phyloP scores from a whole-genome alignment of 2,329 filamentous ascomycete genomes.

The Byssochlamys sp. region DNA sequence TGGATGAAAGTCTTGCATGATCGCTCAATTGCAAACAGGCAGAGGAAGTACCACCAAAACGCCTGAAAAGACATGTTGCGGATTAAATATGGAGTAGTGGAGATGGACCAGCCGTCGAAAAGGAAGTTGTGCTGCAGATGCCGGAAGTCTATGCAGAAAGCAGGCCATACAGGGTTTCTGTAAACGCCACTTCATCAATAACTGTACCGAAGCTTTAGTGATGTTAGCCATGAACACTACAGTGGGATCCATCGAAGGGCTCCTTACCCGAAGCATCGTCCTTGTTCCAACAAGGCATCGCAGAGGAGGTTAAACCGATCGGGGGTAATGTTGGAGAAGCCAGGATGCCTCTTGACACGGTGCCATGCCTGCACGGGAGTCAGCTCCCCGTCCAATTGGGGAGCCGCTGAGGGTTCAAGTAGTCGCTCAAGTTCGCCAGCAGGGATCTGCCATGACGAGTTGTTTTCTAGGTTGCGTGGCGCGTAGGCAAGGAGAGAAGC shows the following conservation, averaged over 20 bases:
- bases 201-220: neutral
- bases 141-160: neutral
- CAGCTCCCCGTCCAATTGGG: constrained; percentile 15
- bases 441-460: constrained; percentile 6
- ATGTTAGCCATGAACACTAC: neutral
- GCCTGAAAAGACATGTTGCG: neutral
- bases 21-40: neutral
- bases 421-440: constrained; percentile 6
- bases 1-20: neutral
- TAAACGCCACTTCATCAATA: neutral
- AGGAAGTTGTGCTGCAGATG: neutral
- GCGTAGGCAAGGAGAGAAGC: constrained; percentile 16
- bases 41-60: neutral
- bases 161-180: neutral
- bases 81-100: neutral
- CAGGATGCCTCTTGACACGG: constrained; percentile 15
- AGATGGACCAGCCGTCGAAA: neutral
- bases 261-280: constrained; percentile 10
- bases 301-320: constrained; percentile 11
- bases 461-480: constrained; percentile 6
- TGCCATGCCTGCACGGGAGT: constrained; percentile 32
- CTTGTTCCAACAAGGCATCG: constrained; percentile 6
- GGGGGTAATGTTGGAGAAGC: constrained; percentile 13
- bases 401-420: constrained; percentile 6
- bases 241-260: neutral